Evolutionary conservation across 805 yeast genomes (phyloP).

Genomic region (Sungouiozyma intestinalis): DNA sequence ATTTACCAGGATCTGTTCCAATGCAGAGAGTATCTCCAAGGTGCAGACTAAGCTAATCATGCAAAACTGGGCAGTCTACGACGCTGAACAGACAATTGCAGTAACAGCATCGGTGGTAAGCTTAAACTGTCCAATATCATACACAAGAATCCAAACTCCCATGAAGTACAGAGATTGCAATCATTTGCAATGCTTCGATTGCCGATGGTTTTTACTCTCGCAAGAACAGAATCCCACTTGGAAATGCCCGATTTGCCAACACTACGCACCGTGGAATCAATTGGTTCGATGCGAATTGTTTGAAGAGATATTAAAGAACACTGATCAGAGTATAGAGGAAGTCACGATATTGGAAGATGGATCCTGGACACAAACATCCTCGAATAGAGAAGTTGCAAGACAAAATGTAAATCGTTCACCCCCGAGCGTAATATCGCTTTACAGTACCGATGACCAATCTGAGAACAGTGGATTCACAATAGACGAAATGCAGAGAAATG

Average conservation of each 20-base stretch:
- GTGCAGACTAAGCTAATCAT: slow-evolving; percentile 11
- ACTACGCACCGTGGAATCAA: slow-evolving; percentile 39
- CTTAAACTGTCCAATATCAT: slow-evolving; percentile 71
- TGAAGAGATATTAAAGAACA: slow-evolving; percentile 45
- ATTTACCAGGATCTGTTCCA: not conserved
- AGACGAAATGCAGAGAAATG: not conserved
- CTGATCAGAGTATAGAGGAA: slow-evolving; percentile 46
- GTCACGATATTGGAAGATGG: slow-evolving; percentile 70
- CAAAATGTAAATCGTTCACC: not conserved
- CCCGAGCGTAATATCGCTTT: not conserved
- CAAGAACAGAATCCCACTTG: slow-evolving; percentile 77
- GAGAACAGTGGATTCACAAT: slow-evolving; percentile 6
- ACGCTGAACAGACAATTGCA: slow-evolving; percentile 59
- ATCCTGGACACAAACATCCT: slow-evolving; percentile 42
- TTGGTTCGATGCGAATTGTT: slow-evolving; percentile 70
- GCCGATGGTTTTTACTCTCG: slow-evolving; percentile 54
- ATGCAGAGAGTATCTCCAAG: not conserved
- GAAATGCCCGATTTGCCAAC: slow-evolving; percentile 78
- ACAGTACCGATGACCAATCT: not conserved
- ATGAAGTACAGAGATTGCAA: slow-evolving; percentile 58
- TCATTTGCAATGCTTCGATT: slow-evolving; percentile 91
- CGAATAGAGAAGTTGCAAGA: slow-evolving; percentile 11
- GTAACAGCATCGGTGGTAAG: slow-evolving; percentile 57
- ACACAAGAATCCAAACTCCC: slow-evolving; percentile 59
- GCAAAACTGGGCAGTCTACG: slow-evolving; percentile 20